Evolutionary conservation across 768 basidiomycete genomes (phyloP).

Genomic region (Podaxis pistillaris): DNA sequence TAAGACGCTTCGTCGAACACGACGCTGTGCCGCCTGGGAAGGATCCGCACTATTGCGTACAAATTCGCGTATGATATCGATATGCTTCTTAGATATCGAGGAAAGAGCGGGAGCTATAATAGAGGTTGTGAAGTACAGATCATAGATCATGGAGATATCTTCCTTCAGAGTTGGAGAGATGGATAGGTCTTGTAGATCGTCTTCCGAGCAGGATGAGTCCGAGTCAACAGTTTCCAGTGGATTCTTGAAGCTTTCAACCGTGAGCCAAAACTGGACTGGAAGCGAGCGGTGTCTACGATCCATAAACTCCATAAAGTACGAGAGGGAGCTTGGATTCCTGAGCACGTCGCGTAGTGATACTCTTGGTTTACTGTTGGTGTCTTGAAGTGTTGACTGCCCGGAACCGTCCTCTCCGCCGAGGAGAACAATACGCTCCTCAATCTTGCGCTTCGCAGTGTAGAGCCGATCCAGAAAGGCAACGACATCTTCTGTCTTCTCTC

Average conservation of each 20-base stretch:
- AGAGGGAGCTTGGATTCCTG: conserved; percentile 84
- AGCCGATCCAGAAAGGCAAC: conserved; percentile 86
- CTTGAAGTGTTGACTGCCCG: conserved; percentile 40
- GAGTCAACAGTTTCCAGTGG: conserved; percentile 85
- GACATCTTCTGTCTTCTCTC: conserved; percentile 79
- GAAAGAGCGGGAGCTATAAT: conserved; percentile 58
- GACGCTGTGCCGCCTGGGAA: conserved; percentile 42
- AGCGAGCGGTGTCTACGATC: conserved; percentile 82
- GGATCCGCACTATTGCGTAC: conserved; percentile 45
- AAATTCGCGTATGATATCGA: conserved; percentile 68
- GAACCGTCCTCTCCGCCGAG: conserved; percentile 60
- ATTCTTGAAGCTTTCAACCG: conserved; percentile 97
- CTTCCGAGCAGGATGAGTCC: conserved; percentile 61
- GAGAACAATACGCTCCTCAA: conserved; percentile 80
- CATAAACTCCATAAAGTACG: conserved; percentile 99
- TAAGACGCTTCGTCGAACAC: conserved; percentile 77
- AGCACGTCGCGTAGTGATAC: conserved; percentile 78
- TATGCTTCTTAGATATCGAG: conserved; percentile 67
- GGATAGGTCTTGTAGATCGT: conserved; percentile 51
- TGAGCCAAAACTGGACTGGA: conserved; percentile 96
- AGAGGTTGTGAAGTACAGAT: conserved; percentile 75
- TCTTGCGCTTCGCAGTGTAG: conserved; percentile 84
- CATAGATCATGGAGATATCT: conserved; percentile 87
- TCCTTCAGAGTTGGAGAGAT: conserved; percentile 68
- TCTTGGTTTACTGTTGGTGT: conserved; percentile 42